phyloP scores from a whole-genome alignment of 2,329 filamentous ascomycete genomes.

The Zasmidium cellare region DNA sequence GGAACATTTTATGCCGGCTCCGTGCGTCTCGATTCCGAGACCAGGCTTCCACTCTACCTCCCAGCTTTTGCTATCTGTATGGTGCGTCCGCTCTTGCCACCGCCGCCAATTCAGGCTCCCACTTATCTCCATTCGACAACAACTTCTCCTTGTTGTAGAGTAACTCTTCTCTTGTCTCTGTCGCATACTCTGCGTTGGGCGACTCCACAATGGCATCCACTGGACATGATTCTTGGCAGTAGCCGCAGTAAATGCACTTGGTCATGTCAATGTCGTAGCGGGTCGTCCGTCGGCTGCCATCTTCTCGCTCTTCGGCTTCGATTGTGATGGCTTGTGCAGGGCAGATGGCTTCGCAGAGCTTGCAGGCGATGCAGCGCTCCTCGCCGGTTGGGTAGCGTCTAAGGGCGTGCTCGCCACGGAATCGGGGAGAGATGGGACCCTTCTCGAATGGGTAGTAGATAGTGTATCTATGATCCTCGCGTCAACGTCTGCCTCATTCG shows the following conservation, averaged over 20 bases:
- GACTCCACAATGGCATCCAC: conserved; percentile 89
- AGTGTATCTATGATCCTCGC: conserved; percentile 71
- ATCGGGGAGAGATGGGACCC: conserved; percentile 94
- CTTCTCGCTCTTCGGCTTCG: conserved; percentile 95
- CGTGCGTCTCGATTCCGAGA: background rate
- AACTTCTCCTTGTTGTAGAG: conserved; percentile 93
- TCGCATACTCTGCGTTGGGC: conserved; percentile 73
- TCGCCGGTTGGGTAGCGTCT: conserved; percentile 95
- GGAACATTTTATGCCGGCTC: conserved; percentile 1
- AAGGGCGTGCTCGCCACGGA: conserved; percentile 96
- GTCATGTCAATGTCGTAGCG: conserved; percentile 99
- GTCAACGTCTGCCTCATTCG: conserved; percentile 5
- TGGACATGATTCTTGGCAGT: conserved; percentile 98
- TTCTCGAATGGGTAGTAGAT: conserved; percentile 99
- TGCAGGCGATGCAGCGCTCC: conserved; percentile 99
- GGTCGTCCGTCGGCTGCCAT: conserved; percentile 91
- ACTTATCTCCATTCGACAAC: conserved; percentile 54
- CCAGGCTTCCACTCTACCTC: background rate
- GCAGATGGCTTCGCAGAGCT: conserved; percentile 98
- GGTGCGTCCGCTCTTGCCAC: conserved; percentile 89
- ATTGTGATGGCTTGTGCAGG: conserved; percentile 98
- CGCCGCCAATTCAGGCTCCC: conserved; percentile 96
- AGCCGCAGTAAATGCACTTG: conserved; percentile 99
- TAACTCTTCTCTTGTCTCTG: conserved; percentile 83
- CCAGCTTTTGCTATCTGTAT: conserved; percentile 42